Conservation (phyloP, 1,284 basidiomycete species). For the Marasmius fiardii region DNA sequence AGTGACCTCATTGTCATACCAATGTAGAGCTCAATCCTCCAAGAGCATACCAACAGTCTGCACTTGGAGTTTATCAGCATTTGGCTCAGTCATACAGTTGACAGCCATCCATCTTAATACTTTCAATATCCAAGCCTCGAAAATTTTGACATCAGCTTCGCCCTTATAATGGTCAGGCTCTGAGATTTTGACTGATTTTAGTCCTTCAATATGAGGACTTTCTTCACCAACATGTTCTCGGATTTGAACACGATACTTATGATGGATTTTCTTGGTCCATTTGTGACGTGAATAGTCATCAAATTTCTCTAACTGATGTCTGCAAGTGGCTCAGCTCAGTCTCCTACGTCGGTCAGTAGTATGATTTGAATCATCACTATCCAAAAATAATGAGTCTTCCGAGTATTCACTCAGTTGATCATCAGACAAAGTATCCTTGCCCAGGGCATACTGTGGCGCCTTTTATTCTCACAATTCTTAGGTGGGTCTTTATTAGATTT, state of each 20-base stretch:
- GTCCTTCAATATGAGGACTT: background rate
- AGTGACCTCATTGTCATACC: slow-evolving; percentile 13
- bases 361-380: too few species aligned
- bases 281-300: background rate
- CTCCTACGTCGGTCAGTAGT: too few species aligned
- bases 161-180: background rate
- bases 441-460: too few species aligned
- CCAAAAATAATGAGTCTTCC: too few species aligned
- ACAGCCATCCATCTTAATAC: background rate
- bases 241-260: background rate
- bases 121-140: background rate
- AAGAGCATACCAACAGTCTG: slow-evolving; percentile 6
- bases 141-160: background rate
- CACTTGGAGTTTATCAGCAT: background rate
- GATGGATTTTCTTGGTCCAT: background rate
- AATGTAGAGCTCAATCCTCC: slow-evolving; percentile 9
- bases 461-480: too few species aligned
- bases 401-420: too few species aligned
- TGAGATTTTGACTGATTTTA: background rate
- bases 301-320: background rate
- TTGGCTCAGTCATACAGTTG: background rate
- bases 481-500: too few species aligned
- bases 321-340: too few species aligned
- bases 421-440: too few species aligned
- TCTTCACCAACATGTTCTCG: background rate